Conservation (phyloP, 352 stramenopile genomes). For the Halophytophthora batemanensis region DNA sequence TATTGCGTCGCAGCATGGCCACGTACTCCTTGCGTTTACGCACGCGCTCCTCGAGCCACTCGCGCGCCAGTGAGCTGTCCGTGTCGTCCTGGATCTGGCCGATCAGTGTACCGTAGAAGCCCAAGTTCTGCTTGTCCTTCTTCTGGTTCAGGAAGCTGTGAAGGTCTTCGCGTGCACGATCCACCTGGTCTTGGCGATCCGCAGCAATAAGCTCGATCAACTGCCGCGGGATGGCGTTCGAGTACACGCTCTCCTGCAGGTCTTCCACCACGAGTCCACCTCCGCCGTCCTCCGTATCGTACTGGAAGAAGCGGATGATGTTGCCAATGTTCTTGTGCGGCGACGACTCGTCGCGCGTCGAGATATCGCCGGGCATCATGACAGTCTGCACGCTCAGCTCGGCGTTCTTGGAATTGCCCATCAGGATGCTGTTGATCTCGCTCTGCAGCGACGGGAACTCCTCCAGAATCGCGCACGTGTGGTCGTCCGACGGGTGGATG, state of each 20-base stretch:
- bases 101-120: constrained; percentile 86
- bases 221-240: constrained; percentile 80
- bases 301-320: constrained; percentile 88
- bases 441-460: constrained; percentile 61
- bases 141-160: constrained; percentile 82
- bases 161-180: constrained; percentile 76
- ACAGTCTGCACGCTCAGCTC: constrained; percentile 85
- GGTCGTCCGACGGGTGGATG: constrained; percentile 72
- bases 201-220: constrained; percentile 77
- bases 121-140: constrained; percentile 79
- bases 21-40: constrained; percentile 83
- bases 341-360: constrained; percentile 63
- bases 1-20: constrained; percentile 75
- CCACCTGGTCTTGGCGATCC: constrained; percentile 74
- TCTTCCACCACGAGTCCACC: constrained; percentile 83
- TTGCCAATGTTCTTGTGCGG: constrained; percentile 88
- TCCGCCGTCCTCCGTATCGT: constrained; percentile 77
- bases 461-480: constrained; percentile 72
- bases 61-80: constrained; percentile 62
- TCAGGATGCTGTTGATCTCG: constrained; percentile 67
- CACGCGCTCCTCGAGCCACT: constrained; percentile 80
- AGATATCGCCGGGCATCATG: constrained; percentile 81
- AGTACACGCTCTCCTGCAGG: constrained; percentile 72
- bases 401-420: constrained; percentile 71
- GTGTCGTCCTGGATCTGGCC: constrained; percentile 86